These are phyloP conservation scores for Coemansia sp. DNA, from an alignment of 192 early-diverging fungal species.

Conservation along the genomic window DNA sequence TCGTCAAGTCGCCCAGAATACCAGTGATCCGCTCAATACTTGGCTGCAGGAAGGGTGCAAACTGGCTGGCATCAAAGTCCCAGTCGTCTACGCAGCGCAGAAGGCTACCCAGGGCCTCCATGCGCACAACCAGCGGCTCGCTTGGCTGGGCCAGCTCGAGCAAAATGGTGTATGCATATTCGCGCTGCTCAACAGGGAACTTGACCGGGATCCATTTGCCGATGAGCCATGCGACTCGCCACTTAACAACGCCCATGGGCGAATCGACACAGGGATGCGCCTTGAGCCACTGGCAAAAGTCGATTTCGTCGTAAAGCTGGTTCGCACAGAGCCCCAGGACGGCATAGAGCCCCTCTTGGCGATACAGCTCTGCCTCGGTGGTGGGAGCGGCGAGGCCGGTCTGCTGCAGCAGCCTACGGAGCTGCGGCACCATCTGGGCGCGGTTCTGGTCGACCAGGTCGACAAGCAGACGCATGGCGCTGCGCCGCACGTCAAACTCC, in stretches of 20 bases:
- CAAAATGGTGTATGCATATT: constrained; percentile 68
- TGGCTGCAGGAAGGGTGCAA: constrained; percentile 63
- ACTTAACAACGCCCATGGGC: constrained; percentile 50
- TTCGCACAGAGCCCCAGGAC: constrained; percentile 77
- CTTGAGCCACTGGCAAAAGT: constrained; percentile 76
- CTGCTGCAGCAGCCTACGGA: constrained; percentile 18
- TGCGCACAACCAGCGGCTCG: constrained; percentile 78
- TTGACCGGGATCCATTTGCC: constrained; percentile 85
- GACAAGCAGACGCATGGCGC: constrained; percentile 80
- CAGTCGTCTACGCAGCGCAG: constrained; percentile 75
- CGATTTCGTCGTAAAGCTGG: constrained; percentile 73
- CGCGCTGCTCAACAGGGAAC: constrained; percentile 57
- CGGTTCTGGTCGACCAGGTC: constrained; percentile 63
- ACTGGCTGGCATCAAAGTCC: constrained; percentile 74
- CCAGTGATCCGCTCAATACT: constrained; percentile 56
- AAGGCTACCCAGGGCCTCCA: constrained; percentile 69
- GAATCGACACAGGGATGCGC: constrained; percentile 40
- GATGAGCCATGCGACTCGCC: constrained; percentile 78
- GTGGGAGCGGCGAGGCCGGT: neutral
- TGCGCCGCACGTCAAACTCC: constrained; percentile 72
- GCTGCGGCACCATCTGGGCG: constrained; percentile 13
- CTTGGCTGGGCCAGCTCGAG: constrained; percentile 61
- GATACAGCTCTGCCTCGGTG: neutral
- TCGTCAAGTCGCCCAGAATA: constrained; percentile 63
- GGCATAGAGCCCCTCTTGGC: constrained; percentile 56